Evolutionary conservation across 1,284 basidiomycete species (phyloP).

Genomic region (Pseudomicrostroma phylloplanum): DNA sequence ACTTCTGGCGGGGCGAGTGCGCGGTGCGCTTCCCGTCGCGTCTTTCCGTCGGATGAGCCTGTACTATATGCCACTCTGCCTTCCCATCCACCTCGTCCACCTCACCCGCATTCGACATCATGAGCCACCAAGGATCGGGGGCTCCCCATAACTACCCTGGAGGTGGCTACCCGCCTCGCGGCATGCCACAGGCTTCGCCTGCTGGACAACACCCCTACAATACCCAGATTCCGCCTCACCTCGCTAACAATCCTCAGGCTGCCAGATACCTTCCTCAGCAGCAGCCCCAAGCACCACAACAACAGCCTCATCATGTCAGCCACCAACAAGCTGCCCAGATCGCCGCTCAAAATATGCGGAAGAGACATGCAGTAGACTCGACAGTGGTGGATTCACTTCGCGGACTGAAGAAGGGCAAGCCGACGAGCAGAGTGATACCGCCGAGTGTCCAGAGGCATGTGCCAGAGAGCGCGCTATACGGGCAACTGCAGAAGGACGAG

Average conservation of each 20-base stretch:
- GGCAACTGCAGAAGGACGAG: conserved; percentile 78
- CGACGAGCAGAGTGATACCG: conserved; percentile 72
- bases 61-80: no score
- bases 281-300: neutral
- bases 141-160: neutral
- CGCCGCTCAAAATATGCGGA: conserved; percentile 1
- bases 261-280: neutral
- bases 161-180: neutral
- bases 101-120: no score
- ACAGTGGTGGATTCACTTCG: conserved; percentile 32
- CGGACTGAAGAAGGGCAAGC: conserved; percentile 63
- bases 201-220: no score
- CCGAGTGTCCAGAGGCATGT: conserved; percentile 61
- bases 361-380: conserved; percentile 1
- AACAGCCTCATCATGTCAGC: neutral
- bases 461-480: conserved; percentile 66
- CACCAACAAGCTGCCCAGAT: neutral
- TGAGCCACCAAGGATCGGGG: no score
- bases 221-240: no score
- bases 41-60: no score
- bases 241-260: no score
- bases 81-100: no score
- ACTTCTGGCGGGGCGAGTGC: no score
- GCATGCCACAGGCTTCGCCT: neutral
- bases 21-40: no score